Evolutionary conservation across 1,284 basidiomycete genomes (phyloP).

Genomic region (Tremellales sp.): DNA sequence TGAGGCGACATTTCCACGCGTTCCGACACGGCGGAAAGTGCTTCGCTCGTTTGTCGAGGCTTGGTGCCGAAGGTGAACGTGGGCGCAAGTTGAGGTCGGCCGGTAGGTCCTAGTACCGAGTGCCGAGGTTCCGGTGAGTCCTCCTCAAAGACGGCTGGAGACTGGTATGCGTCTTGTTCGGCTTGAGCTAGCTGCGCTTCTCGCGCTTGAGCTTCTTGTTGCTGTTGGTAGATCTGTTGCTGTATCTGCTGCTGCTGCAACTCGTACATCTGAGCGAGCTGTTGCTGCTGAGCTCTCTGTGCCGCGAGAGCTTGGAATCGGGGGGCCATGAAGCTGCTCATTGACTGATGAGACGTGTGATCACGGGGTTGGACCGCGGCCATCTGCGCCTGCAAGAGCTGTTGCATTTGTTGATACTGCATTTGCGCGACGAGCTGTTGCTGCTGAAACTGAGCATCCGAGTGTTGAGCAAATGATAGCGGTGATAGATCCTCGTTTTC

Average conservation of each 20-base stretch:
- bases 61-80: slow-evolving; percentile 78
- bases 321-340: slow-evolving; percentile 69
- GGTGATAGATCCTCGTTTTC: slow-evolving; percentile 26
- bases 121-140: slow-evolving; percentile 35
- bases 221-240: slow-evolving; percentile 33
- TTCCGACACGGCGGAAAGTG: slow-evolving; percentile 6
- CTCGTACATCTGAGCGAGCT: slow-evolving; percentile 32
- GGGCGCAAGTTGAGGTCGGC: slow-evolving; percentile 82
- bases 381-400: slow-evolving; percentile 43
- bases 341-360: slow-evolving; percentile 32
- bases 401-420: slow-evolving; percentile 39
- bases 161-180: slow-evolving; percentile 16
- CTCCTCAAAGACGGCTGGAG: slow-evolving; percentile 44
- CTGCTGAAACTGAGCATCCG: slow-evolving; percentile 34
- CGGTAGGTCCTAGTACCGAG: slow-evolving; percentile 61
- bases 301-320: slow-evolving; percentile 80
- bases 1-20: slow-evolving; percentile 16
- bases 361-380: slow-evolving; percentile 26
- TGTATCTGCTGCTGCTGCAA: slow-evolving; percentile 39
- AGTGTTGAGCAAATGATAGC: slow-evolving; percentile 22
- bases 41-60: slow-evolving; percentile 43
- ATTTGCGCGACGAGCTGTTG: slow-evolving; percentile 42
- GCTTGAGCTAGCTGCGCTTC: slow-evolving; percentile 22
- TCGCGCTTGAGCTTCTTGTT: slow-evolving; percentile 21
- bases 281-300: slow-evolving; percentile 57